Base-by-base conservation (phyloP, 2,329 filamentous ascomycete genomes). In the Calonectria leucothoes region DNA sequence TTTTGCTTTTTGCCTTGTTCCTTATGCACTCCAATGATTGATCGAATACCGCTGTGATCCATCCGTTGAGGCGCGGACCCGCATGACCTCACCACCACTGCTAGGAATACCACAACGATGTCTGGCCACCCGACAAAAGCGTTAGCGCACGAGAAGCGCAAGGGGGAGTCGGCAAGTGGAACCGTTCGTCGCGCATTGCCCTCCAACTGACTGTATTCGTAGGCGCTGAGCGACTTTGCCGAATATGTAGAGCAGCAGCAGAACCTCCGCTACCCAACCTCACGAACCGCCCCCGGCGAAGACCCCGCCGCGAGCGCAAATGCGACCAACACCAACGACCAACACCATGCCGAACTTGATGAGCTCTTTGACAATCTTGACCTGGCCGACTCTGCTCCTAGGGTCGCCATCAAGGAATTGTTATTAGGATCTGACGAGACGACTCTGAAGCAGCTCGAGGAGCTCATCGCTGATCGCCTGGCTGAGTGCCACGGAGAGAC, bases 221-320 rank as follows among this genome's bases (percentile, higher is more conserved):
- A 90, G 89, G 96, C 96, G 15, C 90, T 99, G 70, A 97, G 94
- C 87, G 97, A 98, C 80, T 99, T 99, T 83, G 95, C 96, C 84
- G 97, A 99, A 81, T 98, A 98, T 81, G 97, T 98, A 77, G 95
- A 98, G 84, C 94, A 95, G 83, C 96, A 98, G 83, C 97, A 98
- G 84, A 92, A 93, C 17, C 85, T 93, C 64, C 93, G 94, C 70
- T 93, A 91, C 78, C 90, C 90, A 2, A 82, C 82, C 52, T 81
- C 86, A 42, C 84, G 82, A 68, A 77, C 81, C 39, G 70, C 82
- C 49, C 70, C 71, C n/a, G 27, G 55, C 23, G 66, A 70, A 81
- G 76, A 77, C 20, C 81, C 82, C 15, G 76, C 82, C 12, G 80
- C 83, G 27, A 75, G 77, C 20, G 81, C 82, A 12, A 76, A 82